Evolutionary conservation across 306 rosid genomes (phyloP).

Genomic region (Citrullus amarus): DNA sequence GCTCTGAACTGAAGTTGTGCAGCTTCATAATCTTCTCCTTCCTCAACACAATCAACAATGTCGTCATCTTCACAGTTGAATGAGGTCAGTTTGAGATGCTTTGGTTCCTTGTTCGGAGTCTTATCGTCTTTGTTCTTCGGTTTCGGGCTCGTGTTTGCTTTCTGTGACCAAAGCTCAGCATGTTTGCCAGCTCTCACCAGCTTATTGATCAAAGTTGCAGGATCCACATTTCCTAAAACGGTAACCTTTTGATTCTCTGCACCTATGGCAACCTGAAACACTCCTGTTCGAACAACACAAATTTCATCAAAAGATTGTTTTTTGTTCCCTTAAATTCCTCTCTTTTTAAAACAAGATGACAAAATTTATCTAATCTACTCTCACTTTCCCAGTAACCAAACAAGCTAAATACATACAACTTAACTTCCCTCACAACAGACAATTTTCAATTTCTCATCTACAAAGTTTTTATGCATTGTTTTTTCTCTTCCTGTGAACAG

Average conservation of each 20-base stretch:
- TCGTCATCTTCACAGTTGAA: slow-evolving; percentile 49
- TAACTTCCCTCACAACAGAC: not conserved
- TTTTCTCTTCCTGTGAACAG: not conserved
- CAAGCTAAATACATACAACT: not conserved
- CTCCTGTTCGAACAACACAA: slow-evolving; percentile 31
- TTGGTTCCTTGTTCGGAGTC: slow-evolving; percentile 22
- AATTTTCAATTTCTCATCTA: not conserved
- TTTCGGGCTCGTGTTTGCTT: slow-evolving; percentile 41
- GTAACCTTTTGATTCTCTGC: slow-evolving; percentile 81
- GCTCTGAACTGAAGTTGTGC: slow-evolving; percentile 36
- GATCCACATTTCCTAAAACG: slow-evolving; percentile 66
- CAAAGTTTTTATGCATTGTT: not conserved
- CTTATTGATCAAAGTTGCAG: slow-evolving; percentile 61
- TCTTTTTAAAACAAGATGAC: not conserved
- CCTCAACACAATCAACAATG: slow-evolving; percentile 23
- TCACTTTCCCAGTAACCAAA: not conserved
- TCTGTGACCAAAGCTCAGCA: slow-evolving; percentile 71
- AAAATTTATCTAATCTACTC: not conserved
- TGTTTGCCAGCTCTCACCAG: slow-evolving; percentile 68
- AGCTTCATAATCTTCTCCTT: slow-evolving; percentile 29
- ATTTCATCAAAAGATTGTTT: not conserved
- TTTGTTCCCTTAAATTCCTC: not conserved
- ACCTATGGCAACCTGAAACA: slow-evolving; percentile 62
- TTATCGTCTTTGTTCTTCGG: slow-evolving; percentile 46
- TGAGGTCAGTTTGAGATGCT: slow-evolving; percentile 37